Conservation (phyloP, 2,329 filamentous ascomycete genomes). For the Nigrograna mackinnonii region DNA sequence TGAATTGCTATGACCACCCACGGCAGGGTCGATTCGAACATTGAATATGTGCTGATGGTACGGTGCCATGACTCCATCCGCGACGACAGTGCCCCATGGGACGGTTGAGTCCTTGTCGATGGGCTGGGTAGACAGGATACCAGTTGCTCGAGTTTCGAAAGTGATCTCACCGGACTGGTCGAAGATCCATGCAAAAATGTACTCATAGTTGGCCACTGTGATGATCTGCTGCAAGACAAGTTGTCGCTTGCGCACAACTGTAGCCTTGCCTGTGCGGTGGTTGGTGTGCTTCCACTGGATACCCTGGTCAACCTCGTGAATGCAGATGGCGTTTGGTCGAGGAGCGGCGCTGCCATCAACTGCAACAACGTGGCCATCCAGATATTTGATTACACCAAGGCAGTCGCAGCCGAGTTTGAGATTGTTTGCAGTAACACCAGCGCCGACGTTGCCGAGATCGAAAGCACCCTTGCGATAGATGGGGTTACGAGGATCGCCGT, state of each 20-base stretch:
- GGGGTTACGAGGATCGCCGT: conserved; percentile 18
- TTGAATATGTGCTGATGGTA: conserved; percentile 18
- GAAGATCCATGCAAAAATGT: conserved; percentile 16
- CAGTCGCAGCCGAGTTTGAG: conserved; percentile 49
- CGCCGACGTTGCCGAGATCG: conserved; percentile 49
- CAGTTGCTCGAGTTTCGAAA: conserved; percentile 17
- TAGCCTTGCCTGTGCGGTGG: conserved; percentile 14
- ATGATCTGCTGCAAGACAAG: conserved; percentile 1
- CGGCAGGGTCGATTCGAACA: conserved; percentile 8
- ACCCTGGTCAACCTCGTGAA: conserved; percentile 62
- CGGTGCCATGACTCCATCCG: conserved; percentile 15
- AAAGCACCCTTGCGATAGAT: conserved; percentile 49
- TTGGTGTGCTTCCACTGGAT: conserved; percentile 23
- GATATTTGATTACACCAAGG: conserved; percentile 48
- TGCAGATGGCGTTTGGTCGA: conserved; percentile 48
- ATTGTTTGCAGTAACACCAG: conserved; percentile 49
- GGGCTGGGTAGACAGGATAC: conserved; percentile 15
- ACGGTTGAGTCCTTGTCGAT: conserved; percentile 17
- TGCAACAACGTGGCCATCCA: conserved; percentile 43
- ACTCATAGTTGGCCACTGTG: conserved; percentile 17
- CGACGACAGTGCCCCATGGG: conserved; percentile 15
- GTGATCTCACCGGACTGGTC: conserved; percentile 13
- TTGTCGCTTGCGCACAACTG: conserved; percentile 9
- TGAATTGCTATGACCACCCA: conserved; percentile 27
- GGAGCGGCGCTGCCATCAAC: conserved; percentile 37